Evolutionary conservation across 768 basidiomycete species (phyloP), one percentile per base, ranked within the genome.

Genomic region (Phaeotremella skinneri): DNA sequence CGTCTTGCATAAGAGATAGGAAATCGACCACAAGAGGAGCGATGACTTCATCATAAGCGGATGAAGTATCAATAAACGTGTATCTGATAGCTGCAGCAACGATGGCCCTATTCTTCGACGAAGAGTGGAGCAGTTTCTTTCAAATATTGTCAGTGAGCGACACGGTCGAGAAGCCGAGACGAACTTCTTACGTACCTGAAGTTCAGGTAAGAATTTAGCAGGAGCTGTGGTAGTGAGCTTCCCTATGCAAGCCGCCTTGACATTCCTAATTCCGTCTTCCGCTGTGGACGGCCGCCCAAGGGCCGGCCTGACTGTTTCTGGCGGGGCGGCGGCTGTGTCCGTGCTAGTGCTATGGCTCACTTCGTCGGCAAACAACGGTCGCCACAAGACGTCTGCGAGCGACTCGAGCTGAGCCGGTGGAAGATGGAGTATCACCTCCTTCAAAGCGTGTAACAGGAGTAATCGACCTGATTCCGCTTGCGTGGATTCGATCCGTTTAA

Each of bases 241-340:
- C 31, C 96, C 96, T 17, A 99, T 83, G 73, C 93, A 97, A 2
- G 94, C 93, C 47, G 96, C 92, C 25, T 93, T 91, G 34, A 97
- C 90, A 72, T 96, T 97, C 50, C 93, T 81, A 1, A 90, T 88
- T 6, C 88, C 88, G 78, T 97, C 94, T 61, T 94, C 94, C 16
- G 78, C 75, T 11, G 70, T 52, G n/a, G 13, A 64, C 66, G 9
- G 54, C 60, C 0, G 20, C 55, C 11, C 34, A 37, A 9, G 39
- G 30, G 2, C 14, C 31, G 4, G 49, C 29, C 3, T 25, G 30
- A 14, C n/a, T n/a, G 41, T 11, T 37, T 21, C 21, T 13, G 55
- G 27, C 29, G 39, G 29, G 30, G 25, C 41, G 16, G 90, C 90
- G 75, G 90, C 87, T 68, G 89, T 84, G 73, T 2, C 45, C n/a